Conservation (phyloP, 176 grass and related monocot species). For the Phoenix roebelenii region DNA sequence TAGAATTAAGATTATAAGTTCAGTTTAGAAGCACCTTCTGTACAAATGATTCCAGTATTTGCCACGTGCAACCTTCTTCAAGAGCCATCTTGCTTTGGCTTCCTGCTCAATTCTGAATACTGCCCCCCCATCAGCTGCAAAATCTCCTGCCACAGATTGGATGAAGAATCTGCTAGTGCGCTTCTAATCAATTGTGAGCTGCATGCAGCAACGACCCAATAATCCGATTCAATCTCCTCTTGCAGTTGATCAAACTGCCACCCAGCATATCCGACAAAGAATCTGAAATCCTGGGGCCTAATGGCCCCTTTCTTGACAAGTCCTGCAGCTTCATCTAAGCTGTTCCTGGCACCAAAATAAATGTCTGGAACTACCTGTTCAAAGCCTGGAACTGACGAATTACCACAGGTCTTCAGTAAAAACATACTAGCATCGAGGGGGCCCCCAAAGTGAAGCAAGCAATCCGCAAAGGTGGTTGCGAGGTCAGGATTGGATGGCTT, state of each 20-base stretch:
- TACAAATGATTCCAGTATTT: too few species aligned
- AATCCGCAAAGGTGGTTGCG: conserved; percentile 39
- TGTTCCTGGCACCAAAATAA: conserved; percentile 53
- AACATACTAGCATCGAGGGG: conserved; percentile 69
- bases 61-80: background rate
- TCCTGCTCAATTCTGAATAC: conserved; percentile 68
- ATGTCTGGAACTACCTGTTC: conserved; percentile 57
- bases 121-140: conserved; percentile 76
- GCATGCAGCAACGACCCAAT: conserved; percentile 80
- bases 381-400: conserved; percentile 39
- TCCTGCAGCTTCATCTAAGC: conserved; percentile 47
- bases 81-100: conserved; percentile 53
- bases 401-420: conserved; percentile 33
- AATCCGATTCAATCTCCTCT: conserved; percentile 59
- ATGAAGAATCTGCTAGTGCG: conserved; percentile 15
- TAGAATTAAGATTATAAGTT: too few species aligned
- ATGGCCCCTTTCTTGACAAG: conserved; percentile 40
- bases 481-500: conserved; percentile 42
- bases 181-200: conserved; percentile 49
- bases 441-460: conserved; percentile 67
- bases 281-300: conserved; percentile 51
- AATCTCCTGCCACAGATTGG: conserved; percentile 64
- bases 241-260: conserved; percentile 76
- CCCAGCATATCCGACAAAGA: conserved; percentile 67
- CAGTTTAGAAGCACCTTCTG: too few species aligned